Base-by-base conservation (phyloP, 176 grass and related monocot genomes). In the Triticum dicoccoides region DNA sequence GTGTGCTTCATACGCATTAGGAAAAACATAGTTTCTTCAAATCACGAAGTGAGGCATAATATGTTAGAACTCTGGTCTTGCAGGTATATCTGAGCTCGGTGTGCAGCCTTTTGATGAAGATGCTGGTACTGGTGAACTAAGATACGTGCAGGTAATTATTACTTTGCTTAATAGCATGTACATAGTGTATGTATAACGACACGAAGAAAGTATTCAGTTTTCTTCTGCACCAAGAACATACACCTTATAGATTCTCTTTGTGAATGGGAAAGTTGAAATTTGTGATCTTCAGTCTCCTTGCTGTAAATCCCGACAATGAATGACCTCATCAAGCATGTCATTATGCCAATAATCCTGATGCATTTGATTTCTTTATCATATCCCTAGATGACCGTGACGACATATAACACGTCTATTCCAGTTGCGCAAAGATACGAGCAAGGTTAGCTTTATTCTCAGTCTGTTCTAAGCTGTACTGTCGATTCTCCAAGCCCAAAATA, bases 351-450 rank as follows among this genome's bases (percentile, higher is more conserved):
- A 25, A 77, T 10, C 18, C 61, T 75, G 30, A 80, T 29, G 38
- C 14, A 67, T 83, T 76, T 79, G 37, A 38, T 78, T 78, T 74
- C 1, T 80, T 52, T 78, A 25, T 45, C 20, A 86, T 59, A 74
- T 63, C 11, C 74, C 77, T 81, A 95, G 96, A 98, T 98, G 93
- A 87, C 96, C 44, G 90, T 96, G 90, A 98, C 96, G 61, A 98
- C 96, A 62, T 92, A 98, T 81, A 91, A 98, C 84, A 96, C 96
- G 77, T 98, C 96, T 51, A 88, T 98, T 80, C 93, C 91, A 37
- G 80, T 88, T 92, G 86, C 71, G 21, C 77, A 96, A 84, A 87
- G 93, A 96, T 98, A 98, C n/a, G 83, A 80, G 39, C 87, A 98
- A 87, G 96, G 93, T 95, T 87, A 82, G 86, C 64, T 18, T 81